A percentile compares a stretch with the other conserved stretches of the same genome.
These are phyloP conservation scores for Lepidium didymum DNA, from an alignment of 345 rosid species.

Conservation along the genomic window DNA sequence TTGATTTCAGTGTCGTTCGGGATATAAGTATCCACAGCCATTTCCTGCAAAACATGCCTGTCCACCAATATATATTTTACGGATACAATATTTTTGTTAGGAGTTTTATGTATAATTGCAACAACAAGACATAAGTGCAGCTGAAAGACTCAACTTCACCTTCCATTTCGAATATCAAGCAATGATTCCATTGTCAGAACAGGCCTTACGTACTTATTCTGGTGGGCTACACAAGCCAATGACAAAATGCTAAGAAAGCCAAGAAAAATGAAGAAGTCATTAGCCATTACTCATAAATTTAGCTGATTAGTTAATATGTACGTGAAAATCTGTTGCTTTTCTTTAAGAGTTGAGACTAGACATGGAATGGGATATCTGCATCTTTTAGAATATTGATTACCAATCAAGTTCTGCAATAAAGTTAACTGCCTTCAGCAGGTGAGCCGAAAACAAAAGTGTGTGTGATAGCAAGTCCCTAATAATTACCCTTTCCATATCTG, in stretches of 20 bases:
- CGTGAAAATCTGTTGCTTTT: not conserved
- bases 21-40: slow-evolving; percentile 93
- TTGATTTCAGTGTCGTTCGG: slow-evolving; percentile 76
- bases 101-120: slow-evolving; percentile 4
- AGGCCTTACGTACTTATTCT: slow-evolving; percentile 89
- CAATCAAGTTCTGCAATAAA: slow-evolving; percentile 95
- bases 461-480: slow-evolving; percentile 80
- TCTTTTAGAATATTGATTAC: slow-evolving; percentile 35
- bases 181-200: slow-evolving; percentile 57
- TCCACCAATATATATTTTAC: slow-evolving; percentile 2
- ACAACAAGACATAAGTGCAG: slow-evolving; percentile 1
- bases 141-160: slow-evolving; percentile 35
- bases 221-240: slow-evolving; percentile 78
- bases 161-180: slow-evolving; percentile 82
- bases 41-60: slow-evolving; percentile 98
- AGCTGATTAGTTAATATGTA: not conserved
- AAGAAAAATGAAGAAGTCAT: not conserved
- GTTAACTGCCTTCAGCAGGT: slow-evolving; percentile 70
- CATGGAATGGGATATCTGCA: not conserved
- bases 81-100: not conserved
- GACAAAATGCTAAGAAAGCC: slow-evolving; percentile 59
- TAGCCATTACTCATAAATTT: slow-evolving; percentile 3
- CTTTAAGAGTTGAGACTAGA: not conserved
- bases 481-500: slow-evolving; percentile 95
- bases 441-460: slow-evolving; percentile 57